Base-by-base conservation (phyloP, 2,329 filamentous ascomycete genomes). In the Trichophyton schoenleinii region DNA sequence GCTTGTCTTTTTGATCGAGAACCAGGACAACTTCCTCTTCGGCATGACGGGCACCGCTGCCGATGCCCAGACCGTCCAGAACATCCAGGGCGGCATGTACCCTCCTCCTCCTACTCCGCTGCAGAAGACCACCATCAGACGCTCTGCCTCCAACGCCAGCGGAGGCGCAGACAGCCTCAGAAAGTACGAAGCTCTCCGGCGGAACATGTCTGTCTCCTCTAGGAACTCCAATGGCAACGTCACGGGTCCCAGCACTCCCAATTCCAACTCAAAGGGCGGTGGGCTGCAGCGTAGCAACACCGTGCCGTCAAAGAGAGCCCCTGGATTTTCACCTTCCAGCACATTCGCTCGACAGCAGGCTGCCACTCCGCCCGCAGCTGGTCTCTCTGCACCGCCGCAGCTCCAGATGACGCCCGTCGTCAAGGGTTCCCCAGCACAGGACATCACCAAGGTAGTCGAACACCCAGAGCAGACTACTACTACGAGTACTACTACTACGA, bases 11-110 rank as follows among this genome's bases (percentile, higher is more conserved):
- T 78, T 99, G 67, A 99, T 99, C 66, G 91, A 97, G 71, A 96
- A 99, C 69, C 94, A 99, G 73, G 94, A 99, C 70, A 89, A 96
- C 74, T 99, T 99, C 79, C 79, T 99, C 66, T 95, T 99, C 66
- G 94, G 94, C 61, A 99, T 99, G 94, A 89, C 91, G 71, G 94
- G 94, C 52, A 96, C 91, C n/a, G 91, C 85, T n/a, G 89, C 91
- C n/a, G 91, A 96, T 70, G 89, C 95, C 70, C 86, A 84, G 63
- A 85, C 83, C 6, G 79, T 84, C 58, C 82, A 83, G 68, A 83
- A 85, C 63, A 79, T 86, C 42, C 86, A 91, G 69, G 89, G 88
- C 61, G 87, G 87, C 2, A 61, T 59, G 52, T 60, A 63, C 28
- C 83, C 3, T 77, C 79, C 31, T 22, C 79, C 31, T 2, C 22